Conservation (phyloP, 148 eudicot genomes). For the Heliamphora exappendiculata region DNA sequence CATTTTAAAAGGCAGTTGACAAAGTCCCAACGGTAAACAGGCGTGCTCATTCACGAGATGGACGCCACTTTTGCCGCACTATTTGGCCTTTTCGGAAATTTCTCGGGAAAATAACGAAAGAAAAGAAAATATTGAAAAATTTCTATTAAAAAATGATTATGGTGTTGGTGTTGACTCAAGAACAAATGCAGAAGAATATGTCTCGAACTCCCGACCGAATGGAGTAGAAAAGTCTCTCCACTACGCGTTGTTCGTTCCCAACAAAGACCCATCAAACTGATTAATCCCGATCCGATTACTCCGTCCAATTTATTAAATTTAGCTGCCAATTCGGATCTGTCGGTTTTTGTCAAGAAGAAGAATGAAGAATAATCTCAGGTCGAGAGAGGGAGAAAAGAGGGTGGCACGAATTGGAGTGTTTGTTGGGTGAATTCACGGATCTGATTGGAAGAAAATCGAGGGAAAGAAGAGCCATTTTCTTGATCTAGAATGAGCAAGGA, state of each 20-base stretch:
- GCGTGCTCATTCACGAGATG: slow-evolving; percentile 13
- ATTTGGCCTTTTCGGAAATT: neutral
- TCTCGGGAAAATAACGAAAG: neutral
- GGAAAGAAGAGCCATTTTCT: neutral
- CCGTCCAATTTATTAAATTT: neutral
- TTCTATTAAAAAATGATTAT: neutral
- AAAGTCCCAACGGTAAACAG: slow-evolving; percentile 3
- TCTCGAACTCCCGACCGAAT: neutral
- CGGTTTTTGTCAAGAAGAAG: neutral
- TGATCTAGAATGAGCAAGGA: slow-evolving; percentile 20
- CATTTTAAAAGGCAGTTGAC: slow-evolving; percentile 7
- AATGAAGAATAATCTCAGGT: neutral
- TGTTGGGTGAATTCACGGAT: neutral
- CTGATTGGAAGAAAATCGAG: neutral
- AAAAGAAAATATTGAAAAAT: neutral
- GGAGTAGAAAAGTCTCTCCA: neutral
- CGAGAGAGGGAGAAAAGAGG: neutral
- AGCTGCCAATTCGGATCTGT: neutral
- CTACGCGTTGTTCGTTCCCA: neutral
- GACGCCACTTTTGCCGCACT: slow-evolving; percentile 10
- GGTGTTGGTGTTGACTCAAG: slow-evolving; percentile 3
- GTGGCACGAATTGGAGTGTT: neutral
- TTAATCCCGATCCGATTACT: slow-evolving; percentile 3
- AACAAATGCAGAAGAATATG: neutral
- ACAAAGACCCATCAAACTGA: neutral